These are phyloP conservation scores for Ascocoryne sarcoides DNA, from an alignment of 2,329 filamentous ascomycete genomes.

Conservation along the genomic window DNA sequence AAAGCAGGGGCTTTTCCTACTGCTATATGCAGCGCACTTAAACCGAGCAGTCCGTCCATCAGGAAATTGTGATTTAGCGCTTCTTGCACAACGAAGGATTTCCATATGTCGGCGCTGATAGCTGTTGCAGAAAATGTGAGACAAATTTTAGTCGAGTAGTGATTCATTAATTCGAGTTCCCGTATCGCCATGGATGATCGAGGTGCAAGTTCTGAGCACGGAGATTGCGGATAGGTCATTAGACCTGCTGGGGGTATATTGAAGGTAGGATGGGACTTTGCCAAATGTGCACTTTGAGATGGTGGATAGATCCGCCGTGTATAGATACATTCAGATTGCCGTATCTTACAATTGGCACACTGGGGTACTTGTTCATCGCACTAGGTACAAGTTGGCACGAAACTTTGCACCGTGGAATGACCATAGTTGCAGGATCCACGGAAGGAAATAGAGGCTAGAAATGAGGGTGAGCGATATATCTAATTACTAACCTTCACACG, in stretches of 20 bases:
- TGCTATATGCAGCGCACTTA: conserved; percentile 31
- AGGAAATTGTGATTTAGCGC: conserved; percentile 27
- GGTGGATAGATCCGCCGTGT: background rate
- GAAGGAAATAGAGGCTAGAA: background rate
- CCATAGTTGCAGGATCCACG: background rate
- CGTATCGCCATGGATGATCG: background rate
- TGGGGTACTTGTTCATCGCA: background rate
- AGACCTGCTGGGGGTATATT: background rate
- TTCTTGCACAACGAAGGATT: conserved; percentile 19
- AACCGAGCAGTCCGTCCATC: conserved; percentile 30
- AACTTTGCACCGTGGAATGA: background rate
- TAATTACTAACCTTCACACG: conserved; percentile 2
- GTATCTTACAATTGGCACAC: background rate
- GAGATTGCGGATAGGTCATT: background rate
- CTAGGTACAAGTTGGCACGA: background rate
- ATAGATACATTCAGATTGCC: background rate
- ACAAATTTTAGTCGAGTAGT: background rate
- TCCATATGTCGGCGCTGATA: conserved; percentile 12
- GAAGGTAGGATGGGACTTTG: background rate
- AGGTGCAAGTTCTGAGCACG: background rate
- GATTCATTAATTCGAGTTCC: background rate
- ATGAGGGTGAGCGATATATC: background rate
- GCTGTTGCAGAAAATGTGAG: background rate
- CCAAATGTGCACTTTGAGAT: background rate
- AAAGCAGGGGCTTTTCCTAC: conserved; percentile 1